Base-by-base conservation (phyloP, 192 early-diverging fungal species). In the Chytriomyces sp. region DNA sequence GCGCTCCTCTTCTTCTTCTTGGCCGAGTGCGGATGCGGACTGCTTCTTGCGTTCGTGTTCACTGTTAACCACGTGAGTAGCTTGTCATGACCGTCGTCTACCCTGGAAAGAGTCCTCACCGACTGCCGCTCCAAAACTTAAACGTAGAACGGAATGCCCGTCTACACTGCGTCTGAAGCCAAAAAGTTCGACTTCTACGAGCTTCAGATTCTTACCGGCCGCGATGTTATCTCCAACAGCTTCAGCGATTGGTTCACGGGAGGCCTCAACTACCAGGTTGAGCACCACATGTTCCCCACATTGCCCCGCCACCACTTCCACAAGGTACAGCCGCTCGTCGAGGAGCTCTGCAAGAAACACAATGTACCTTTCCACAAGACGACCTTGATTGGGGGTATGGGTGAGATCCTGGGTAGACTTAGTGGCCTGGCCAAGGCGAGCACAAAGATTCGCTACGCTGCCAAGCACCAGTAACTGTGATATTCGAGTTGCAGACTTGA, bases 251-350 rank as follows among this genome's bases (percentile, higher is more conserved):
- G 93, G 93, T 93, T 94, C 79, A 89, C 85, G 8, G 91, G 91
- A 38, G 91, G 91, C 55, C 80, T 92, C 59, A 93, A 93, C 85
- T 91, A 83, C 82, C 93, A 94, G 59, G 92, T 94, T 65, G 91
- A 94, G 78, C 93, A 94, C 82, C 93, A 94, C 75, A 85, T 92
- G 75, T 94, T 94, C 86, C 91, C 93, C 6, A 85, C 80, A 38
- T 84, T 94, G 65, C 92, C 92, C 12, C 86, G 92, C 37, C 90
- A 94, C 77, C 82, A 83, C 75, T 85, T 91, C 65, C 70, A 74
- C 52, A 82, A 87, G 75, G 78, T 89, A 25, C 82, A 87, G 60
- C 86, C 84, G n/a, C 79, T 84, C 34, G 83, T 94, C n/a, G 78
- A 83, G 64, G 52, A 71, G 3, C 64, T 94, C 3, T 91, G 90